Base-by-base conservation (phyloP, 2,329 filamentous ascomycete genomes). In the Hypoxylon sp. region DNA sequence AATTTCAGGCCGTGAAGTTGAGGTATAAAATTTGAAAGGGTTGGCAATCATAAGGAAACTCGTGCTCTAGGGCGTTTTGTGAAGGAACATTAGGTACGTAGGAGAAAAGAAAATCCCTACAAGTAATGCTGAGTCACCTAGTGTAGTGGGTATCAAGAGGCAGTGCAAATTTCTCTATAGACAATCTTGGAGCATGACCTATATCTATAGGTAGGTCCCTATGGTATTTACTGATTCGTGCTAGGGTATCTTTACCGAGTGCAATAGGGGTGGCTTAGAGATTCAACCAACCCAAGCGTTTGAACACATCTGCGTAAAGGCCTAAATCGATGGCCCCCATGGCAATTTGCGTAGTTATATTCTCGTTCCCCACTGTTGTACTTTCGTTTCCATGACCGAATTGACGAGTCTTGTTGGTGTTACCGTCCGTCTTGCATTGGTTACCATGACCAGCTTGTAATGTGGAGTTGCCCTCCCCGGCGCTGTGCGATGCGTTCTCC, bases 381-480 rank as follows among this genome's bases (percentile, higher is more conserved):
- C 60, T 60, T n/a, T 17, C 14, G 17, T 67, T 64, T 17, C 30
- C 13, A 14, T 61, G 13, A 2, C 65, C 65, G n/a, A 45, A 17
- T 43, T 67, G 65, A 7, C 50, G 43, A n/a, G 51, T 67, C 21
- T 34, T 30, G 19, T 64, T 67, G 0, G 19, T 28, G 23, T 46
- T 13, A 21, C 65, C 65, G 14, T 30, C 43, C 2, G 30, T 56
- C 2, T n/a, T 36, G 21, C 55, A 51, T 32, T 32, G 34, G 13
- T 67, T 67, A 3, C 32, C 45, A 19, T 45, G 4, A 5, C 65
- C 65, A 23, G 23, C 30, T 30, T 67, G 65, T 3, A 60, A 36
- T 14, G 25, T 60, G 6, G 19, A 5, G 11, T 67, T 67, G 14
- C 14, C 5, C 1, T 56, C 9, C 2, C 59, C 64, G 14, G 43